Evolutionary conservation across 2,329 filamentous ascomycete genomes (phyloP), one percentile per base, ranked within the genome.

Genomic region (Aspergillus fijiensis): DNA sequence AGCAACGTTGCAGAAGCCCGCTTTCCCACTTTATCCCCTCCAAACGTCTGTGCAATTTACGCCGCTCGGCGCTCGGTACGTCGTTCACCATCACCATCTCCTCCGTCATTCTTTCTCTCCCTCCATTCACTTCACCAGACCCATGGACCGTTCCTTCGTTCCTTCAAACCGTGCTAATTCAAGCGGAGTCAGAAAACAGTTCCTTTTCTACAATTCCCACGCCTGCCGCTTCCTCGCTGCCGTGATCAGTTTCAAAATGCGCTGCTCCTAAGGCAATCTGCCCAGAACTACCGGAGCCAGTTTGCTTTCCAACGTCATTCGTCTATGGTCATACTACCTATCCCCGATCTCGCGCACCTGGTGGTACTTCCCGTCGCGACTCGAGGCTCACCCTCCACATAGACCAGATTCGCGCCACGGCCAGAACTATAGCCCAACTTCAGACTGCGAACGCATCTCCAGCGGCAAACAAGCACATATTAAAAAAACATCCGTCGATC

Each of bases 281-380:
- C 64, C 62, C 61, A 65, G 63, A 63, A 51, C 62, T 62, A 60
- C 60, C 62, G 63, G 64, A 62, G 61, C 60, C 67, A 63, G 67
- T 64, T 68, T 67, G 67, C 67, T 69, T 65, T 60, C 57, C 65
- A 70, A 70, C 70, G 67, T 73, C 69, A 72, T 71, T 63, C 61
- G 59, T 57, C 56, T 51, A 67, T 69, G 67, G 63, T 73, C 71
- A 73, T 71, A 67, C 70, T 71, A 72, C 67, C 67, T 66, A 59
- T 62, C 51, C 64, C 59, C 67, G 64, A 67, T 67, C 53, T 62
- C 57, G 61, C 62, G 57, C 65, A 55, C 57, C 29, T 50, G 60
- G 50, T 59, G 61, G 53, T 57, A 27, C 27, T 45, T 45, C 29
- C 51, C 27, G 48, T 60, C 60, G 59, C 60, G 25, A 62, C 33